These are phyloP conservation scores for Xylaria curta DNA, from an alignment of 495 filamentous ascomycete genomes.

Conservation along the genomic window DNA sequence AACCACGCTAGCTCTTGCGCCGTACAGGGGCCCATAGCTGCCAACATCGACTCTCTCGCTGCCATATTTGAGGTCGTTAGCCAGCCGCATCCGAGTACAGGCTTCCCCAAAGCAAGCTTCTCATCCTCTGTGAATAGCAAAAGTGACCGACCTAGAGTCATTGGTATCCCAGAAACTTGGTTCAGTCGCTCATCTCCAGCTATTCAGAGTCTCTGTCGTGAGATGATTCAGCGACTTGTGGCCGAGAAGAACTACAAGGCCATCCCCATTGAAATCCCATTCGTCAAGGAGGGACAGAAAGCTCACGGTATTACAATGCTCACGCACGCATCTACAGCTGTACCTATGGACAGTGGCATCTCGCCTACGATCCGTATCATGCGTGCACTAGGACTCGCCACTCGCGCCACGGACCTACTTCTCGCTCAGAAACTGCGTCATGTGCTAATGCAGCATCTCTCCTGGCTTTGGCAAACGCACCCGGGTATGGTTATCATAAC, in stretches of 20 bases:
- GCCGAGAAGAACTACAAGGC: slow-evolving; percentile 63
- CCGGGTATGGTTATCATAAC: slow-evolving; percentile 78
- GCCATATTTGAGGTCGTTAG: slow-evolving; percentile 75
- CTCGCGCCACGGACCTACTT: slow-evolving; percentile 70
- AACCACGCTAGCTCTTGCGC: slow-evolving; percentile 65
- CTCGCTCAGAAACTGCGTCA: slow-evolving; percentile 78
- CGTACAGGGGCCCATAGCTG: slow-evolving; percentile 75
- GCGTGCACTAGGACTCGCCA: slow-evolving; percentile 66
- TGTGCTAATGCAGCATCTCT: slow-evolving; percentile 80
- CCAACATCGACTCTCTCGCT: slow-evolving; percentile 75
- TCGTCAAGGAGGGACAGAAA: slow-evolving; percentile 73
- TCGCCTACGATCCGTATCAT: slow-evolving; percentile 71
- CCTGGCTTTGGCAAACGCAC: slow-evolving; percentile 69
- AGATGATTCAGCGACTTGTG: slow-evolving; percentile 63
- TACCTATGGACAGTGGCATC: slow-evolving; percentile 49
- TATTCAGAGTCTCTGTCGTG: slow-evolving; percentile 65
- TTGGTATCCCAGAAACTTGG: slow-evolving; percentile 78
- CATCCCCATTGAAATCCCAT: slow-evolving; percentile 74
- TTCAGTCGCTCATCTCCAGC: slow-evolving; percentile 68
- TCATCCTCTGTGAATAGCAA: not conserved
- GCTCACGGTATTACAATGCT: slow-evolving; percentile 85
- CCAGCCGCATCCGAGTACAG: slow-evolving; percentile 66
- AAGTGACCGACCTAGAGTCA: slow-evolving; percentile 40
- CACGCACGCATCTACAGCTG: slow-evolving; percentile 62
- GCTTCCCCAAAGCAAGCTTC: slow-evolving; percentile 43